phyloP scores from a whole-genome alignment of 371 early-diverging fungal genomes.

The Lichtheimia corymbifera region DNA sequence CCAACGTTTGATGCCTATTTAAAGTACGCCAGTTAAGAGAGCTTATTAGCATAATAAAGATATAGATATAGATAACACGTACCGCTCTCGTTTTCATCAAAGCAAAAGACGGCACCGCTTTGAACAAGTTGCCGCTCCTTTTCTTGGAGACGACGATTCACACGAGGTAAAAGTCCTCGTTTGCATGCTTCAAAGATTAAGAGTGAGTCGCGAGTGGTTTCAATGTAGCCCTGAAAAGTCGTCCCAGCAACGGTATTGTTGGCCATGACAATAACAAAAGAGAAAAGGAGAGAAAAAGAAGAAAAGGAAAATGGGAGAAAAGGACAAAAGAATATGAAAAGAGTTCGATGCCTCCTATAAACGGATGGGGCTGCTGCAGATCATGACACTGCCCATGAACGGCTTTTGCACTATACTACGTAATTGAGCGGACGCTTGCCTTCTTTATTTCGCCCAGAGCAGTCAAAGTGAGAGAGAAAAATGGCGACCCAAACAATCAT shows the following conservation, averaged over 20 bases:
- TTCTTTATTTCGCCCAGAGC: no score
- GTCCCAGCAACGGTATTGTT: constrained; percentile 21
- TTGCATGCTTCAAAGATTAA: constrained; percentile 69
- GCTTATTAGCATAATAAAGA: no score
- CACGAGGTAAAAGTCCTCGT: constrained; percentile 54
- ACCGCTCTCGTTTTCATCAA: constrained; percentile 69
- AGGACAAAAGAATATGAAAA: constrained; percentile 1
- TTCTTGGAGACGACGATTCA: constrained; percentile 61
- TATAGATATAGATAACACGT: neutral
- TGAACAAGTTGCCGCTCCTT: constrained; percentile 55
- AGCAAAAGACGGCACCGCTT: constrained; percentile 71
- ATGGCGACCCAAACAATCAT: neutral
- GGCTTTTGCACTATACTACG: neutral
- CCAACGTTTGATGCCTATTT: constrained; percentile 82
- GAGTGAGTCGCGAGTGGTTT: constrained; percentile 66
- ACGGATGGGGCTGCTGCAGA: constrained; percentile 2
- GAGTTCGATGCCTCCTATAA: constrained; percentile 4
- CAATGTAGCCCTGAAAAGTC: constrained; percentile 54
- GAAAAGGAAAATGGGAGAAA: neutral
- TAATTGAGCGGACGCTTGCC: no score
- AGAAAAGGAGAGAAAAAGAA: neutral
- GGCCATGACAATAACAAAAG: neutral
- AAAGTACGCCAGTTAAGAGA: neutral
- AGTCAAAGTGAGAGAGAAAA: no score
- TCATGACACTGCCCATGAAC: neutral